A percentile compares a stretch with the other conserved stretches of the same genome.
phyloP scores from a whole-genome alignment of 345 rosid species.

The Viola odorata region DNA sequence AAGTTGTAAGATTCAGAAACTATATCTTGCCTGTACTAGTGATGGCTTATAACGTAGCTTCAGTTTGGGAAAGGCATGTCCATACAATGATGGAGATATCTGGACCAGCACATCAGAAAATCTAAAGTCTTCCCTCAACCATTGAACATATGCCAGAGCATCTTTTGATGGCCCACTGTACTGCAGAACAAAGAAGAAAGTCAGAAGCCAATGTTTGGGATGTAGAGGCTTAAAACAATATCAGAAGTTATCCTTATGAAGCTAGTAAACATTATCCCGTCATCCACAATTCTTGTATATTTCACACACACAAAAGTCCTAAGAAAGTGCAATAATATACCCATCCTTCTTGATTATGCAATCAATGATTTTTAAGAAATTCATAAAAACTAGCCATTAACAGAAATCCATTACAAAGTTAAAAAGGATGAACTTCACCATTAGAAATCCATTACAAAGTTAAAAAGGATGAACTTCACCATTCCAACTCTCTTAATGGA shows the following conservation, averaged over 20 bases:
- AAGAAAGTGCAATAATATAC: no score
- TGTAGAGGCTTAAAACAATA: neutral
- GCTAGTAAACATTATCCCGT: neutral
- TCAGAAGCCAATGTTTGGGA: conserved; percentile 9
- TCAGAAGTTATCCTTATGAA: no score
- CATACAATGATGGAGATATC: conserved; percentile 65
- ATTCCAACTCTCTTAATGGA: no score
- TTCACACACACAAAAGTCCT: neutral
- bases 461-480: no score
- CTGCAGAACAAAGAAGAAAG: conserved; percentile 41
- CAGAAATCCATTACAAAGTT: no score
- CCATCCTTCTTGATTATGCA: no score
- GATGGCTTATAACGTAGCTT: conserved; percentile 84
- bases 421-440: no score
- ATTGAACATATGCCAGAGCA: conserved; percentile 69
- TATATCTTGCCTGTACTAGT: conserved; percentile 69
- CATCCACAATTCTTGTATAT: neutral
- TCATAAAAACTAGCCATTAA: no score
- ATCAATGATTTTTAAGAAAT: no score
- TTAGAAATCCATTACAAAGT: no score
- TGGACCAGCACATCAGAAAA: conserved; percentile 76
- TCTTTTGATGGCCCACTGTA: conserved; percentile 84
- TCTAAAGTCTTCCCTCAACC: conserved; percentile 62
- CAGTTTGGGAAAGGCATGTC: conserved; percentile 85
- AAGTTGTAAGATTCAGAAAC: neutral